Conservation (phyloP, 2,329 filamentous ascomycete genomes). For the Onygenales sp. region DNA sequence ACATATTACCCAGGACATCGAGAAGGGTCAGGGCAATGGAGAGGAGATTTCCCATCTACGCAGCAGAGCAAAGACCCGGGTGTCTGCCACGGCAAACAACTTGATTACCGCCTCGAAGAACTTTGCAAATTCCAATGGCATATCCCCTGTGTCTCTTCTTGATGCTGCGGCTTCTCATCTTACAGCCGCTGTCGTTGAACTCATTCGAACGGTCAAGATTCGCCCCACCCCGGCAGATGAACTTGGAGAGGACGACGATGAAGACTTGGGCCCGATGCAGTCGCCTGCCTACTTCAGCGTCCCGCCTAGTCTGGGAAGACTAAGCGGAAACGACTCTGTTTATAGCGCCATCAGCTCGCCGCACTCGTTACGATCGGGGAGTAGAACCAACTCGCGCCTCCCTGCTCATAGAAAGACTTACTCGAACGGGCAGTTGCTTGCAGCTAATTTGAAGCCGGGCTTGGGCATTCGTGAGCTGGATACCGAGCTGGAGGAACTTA, state of each 20-base stretch:
- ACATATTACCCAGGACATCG: slow-evolving; percentile 72
- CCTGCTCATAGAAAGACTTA: slow-evolving; percentile 19
- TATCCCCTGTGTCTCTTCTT: slow-evolving; percentile 85
- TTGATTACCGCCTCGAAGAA: slow-evolving; percentile 93
- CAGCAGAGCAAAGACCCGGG: slow-evolving; percentile 64
- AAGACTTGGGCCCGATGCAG: slow-evolving; percentile 53
- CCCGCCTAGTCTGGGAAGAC: slow-evolving; percentile 38
- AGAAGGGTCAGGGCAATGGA: slow-evolving; percentile 46
- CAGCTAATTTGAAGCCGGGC: slow-evolving; percentile 21
- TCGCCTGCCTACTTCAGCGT: slow-evolving; percentile 59
- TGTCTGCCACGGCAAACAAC: slow-evolving; percentile 91
- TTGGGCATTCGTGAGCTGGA: slow-evolving; percentile 35
- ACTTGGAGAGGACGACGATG: slow-evolving; percentile 68
- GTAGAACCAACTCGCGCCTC: slow-evolving; percentile 22
- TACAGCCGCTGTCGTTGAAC: slow-evolving; percentile 73
- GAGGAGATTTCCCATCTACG: slow-evolving; percentile 49
- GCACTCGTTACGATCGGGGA: slow-evolving; percentile 33
- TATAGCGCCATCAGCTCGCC: slow-evolving; percentile 68
- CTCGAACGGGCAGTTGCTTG: slow-evolving; percentile 20
- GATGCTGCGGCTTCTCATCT: slow-evolving; percentile 91
- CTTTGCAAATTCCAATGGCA: slow-evolving; percentile 68
- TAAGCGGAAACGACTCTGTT: slow-evolving; percentile 60
- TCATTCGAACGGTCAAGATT: slow-evolving; percentile 77
- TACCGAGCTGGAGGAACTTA: slow-evolving; percentile 50
- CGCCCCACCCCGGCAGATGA: slow-evolving; percentile 64